Conservation (phyloP, 202 grass and related monocot genomes). For the Elaeis oleifera region DNA sequence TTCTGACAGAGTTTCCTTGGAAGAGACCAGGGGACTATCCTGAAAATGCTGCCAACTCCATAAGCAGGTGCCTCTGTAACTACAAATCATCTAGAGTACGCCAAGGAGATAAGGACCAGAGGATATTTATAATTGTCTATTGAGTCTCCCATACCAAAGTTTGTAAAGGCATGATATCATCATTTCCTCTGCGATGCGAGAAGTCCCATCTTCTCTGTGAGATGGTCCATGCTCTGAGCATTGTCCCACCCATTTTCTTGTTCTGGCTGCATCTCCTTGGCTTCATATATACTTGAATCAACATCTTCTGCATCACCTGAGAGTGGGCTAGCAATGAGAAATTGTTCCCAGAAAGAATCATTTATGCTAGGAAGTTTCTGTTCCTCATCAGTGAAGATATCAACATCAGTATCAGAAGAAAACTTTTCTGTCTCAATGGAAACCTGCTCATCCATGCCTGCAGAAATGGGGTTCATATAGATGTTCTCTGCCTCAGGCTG, state of each 20-base stretch:
- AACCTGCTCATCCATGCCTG: background rate
- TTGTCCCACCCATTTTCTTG: background rate
- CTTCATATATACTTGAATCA: constrained; percentile 11
- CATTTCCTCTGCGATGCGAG: background rate
- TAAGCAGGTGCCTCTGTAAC: no score
- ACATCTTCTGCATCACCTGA: background rate
- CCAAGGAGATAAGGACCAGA: no score
- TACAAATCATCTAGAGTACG: no score
- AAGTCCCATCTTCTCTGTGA: constrained; percentile 10
- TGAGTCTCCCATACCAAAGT: no score
- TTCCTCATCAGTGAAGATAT: constrained; percentile 4
- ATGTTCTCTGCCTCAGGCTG: background rate
- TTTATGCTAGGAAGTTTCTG: constrained; percentile 11
- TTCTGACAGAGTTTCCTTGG: no score
- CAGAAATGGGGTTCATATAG: constrained; percentile 8
- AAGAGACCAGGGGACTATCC: no score
- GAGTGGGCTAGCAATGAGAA: constrained; percentile 1
- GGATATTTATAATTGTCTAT: no score
- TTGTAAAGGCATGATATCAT: no score
- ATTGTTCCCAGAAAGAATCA: constrained; percentile 20
- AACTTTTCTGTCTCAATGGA: background rate
- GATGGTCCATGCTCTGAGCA: constrained; percentile 3
- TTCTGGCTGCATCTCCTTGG: background rate
- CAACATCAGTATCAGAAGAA: background rate
- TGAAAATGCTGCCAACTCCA: no score